Percentiles rank a stretch among this genome's conserved stretches.
These are phyloP conservation scores for Vigna angularis DNA, from an alignment of 306 rosid species.

Conservation along the genomic window DNA sequence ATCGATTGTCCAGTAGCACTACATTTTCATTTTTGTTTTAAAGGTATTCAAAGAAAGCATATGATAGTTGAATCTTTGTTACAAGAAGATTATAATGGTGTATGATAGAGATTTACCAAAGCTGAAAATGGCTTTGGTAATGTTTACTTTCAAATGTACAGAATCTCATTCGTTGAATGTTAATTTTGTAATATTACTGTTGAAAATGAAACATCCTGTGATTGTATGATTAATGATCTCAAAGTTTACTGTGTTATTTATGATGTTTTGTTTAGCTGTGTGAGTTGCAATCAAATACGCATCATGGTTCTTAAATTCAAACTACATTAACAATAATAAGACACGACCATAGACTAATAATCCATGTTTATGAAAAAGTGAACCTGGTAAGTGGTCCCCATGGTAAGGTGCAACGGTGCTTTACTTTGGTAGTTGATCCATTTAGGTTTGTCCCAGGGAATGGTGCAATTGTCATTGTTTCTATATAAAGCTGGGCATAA, in stretches of 20 bases:
- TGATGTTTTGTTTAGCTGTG: not conserved
- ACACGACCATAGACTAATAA: not conserved
- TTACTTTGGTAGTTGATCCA: constrained; percentile 6
- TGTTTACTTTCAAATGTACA: constrained; percentile 70
- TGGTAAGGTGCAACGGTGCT: not conserved
- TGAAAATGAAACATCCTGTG: constrained; percentile 14
- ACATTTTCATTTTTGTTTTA: not conserved
- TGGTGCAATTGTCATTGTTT: constrained; percentile 4
- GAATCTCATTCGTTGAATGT: constrained; percentile 53
- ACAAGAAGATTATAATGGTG: constrained; percentile 45
- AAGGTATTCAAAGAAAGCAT: constrained; percentile 36
- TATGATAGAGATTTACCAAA: constrained; percentile 54
- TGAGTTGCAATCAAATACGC: not conserved
- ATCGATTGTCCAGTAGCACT: not conserved
- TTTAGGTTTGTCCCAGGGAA: constrained; percentile 2
- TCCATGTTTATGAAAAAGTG: not conserved
- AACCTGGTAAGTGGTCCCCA: constrained; percentile 12
- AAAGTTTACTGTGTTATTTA: not conserved
- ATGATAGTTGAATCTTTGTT: constrained; percentile 54
- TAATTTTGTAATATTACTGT: constrained; percentile 28
- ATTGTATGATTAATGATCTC: constrained; percentile 13
- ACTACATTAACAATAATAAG: constrained; percentile 1
- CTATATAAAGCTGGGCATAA: not conserved
- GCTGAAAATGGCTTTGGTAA: constrained; percentile 44
- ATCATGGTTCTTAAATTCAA: not conserved